These are phyloP conservation scores for Pestalotiopsis fici DNA, from an alignment of 2,329 filamentous ascomycete species.

Conservation along the genomic window DNA sequence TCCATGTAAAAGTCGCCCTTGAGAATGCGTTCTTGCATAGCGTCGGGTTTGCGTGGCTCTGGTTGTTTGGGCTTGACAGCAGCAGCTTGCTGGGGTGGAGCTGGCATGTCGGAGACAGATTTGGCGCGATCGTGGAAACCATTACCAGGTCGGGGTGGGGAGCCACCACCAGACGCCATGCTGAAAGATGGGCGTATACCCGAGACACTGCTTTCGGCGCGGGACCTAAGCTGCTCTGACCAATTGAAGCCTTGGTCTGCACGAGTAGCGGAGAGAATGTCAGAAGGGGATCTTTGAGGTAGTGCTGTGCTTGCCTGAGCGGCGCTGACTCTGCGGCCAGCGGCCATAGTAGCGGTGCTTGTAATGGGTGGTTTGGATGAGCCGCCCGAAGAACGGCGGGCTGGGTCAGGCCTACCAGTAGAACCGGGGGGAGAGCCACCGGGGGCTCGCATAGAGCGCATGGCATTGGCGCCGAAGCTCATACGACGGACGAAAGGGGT, in stretches of 20 bases:
- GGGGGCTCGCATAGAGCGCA: slow-evolving; percentile 67
- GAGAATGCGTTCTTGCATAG: slow-evolving; percentile 94
- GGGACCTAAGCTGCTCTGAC: slow-evolving; percentile 91
- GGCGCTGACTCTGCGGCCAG: slow-evolving; percentile 33
- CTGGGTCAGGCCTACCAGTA: slow-evolving; percentile 57
- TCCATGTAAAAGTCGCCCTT: slow-evolving; percentile 99
- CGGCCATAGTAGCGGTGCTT: slow-evolving; percentile 30
- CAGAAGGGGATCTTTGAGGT: slow-evolving; percentile 62
- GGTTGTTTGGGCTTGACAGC: slow-evolving; percentile 45
- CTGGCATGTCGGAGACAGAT: slow-evolving; percentile 67
- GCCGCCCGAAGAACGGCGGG: slow-evolving; percentile 25
- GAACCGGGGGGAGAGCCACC: slow-evolving; percentile 60
- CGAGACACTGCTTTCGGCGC: slow-evolving; percentile 78
- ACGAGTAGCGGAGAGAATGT: slow-evolving; percentile 59
- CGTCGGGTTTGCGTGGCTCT: slow-evolving; percentile 75
- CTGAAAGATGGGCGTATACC: slow-evolving; percentile 59
- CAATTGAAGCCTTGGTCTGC: slow-evolving; percentile 95
- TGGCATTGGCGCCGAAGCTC: slow-evolving; percentile 84
- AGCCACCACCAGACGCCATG: slow-evolving; percentile 37
- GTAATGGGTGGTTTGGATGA: slow-evolving; percentile 26
- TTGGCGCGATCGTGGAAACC: slow-evolving; percentile 65
- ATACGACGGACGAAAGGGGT: slow-evolving; percentile 82
- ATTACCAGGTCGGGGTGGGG: slow-evolving; percentile 40
- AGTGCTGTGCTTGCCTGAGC: slow-evolving; percentile 63
- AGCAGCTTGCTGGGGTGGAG: slow-evolving; percentile 53